A percentile compares a stretch with the other conserved stretches of the same genome.
Conservation (phyloP, 176 grass and related monocot species). For the Juncus effusus region DNA sequence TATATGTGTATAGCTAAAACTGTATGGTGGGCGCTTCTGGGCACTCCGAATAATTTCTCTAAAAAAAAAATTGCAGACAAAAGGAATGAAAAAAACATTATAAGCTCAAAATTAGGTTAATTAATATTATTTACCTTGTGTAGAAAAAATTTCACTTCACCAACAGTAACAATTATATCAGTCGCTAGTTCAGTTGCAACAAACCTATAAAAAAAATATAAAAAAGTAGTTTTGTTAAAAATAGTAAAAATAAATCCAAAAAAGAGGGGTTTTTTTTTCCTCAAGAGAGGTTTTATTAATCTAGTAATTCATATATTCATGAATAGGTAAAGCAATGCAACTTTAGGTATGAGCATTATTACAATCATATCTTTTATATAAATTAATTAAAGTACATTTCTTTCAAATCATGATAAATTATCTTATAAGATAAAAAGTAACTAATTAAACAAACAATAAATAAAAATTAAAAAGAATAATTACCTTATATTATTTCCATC, state of each 20-base stretch:
- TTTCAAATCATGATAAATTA: conserved; percentile 4
- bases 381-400: not conserved
- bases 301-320: conserved; percentile 14
- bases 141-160: conserved; percentile 89
- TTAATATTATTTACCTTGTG: conserved; percentile 66
- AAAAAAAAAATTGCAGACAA: too few species aligned
- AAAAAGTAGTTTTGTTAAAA: conserved; percentile 13
- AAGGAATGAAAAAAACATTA: too few species aligned
- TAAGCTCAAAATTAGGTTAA: not conserved
- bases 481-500: conserved; percentile 75
- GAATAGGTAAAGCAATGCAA: conserved; percentile 25
- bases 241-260: conserved; percentile 16
- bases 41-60: too few species aligned
- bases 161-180: conserved; percentile 72
- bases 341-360: conserved; percentile 9
- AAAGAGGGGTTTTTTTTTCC: not conserved
- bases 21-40: too few species aligned
- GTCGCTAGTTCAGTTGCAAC: conserved; percentile 89
- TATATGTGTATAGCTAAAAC: too few species aligned
- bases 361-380: conserved; percentile 16
- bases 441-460: not conserved
- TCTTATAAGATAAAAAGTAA: conserved; percentile 1
- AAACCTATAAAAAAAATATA: conserved; percentile 61
- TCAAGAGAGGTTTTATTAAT: conserved; percentile 32
- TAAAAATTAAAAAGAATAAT: conserved; percentile 25